phyloP scores from a whole-genome alignment of 805 yeast genomes.

The Maudiozyma pseudohumilis region DNA sequence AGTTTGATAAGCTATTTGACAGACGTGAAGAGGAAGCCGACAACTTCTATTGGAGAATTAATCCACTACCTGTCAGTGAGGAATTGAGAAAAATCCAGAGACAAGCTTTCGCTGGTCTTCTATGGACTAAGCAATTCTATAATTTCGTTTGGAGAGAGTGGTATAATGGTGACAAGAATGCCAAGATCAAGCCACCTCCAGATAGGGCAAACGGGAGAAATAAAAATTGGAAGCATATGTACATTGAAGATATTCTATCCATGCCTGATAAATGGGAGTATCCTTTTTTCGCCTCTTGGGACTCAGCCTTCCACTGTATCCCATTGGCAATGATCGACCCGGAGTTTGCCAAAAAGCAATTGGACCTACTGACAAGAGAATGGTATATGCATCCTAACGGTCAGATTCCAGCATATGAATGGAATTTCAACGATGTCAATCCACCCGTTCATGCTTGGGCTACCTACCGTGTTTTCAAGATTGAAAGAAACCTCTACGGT shows the following conservation, averaged over 20 bases:
- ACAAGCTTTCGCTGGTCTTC: conserved; percentile 86
- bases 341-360: conserved; percentile 79
- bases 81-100: conserved; percentile 77
- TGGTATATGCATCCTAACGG: conserved; percentile 99
- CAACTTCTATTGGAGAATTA: conserved; percentile 79
- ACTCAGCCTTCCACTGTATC: conserved; percentile 88
- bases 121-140: conserved; percentile 91
- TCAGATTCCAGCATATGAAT: conserved; percentile 91
- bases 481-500: conserved; percentile 82
- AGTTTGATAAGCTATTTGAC: conserved; percentile 58
- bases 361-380: conserved; percentile 78
- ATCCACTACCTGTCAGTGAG: conserved; percentile 77
- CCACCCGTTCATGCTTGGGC: conserved; percentile 99
- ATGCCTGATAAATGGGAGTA: conserved; percentile 95
- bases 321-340: conserved; percentile 93
- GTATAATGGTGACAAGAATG: conserved; percentile 75
- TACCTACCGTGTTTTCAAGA: conserved; percentile 75
- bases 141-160: conserved; percentile 79
- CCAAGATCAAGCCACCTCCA: conserved; percentile 64
- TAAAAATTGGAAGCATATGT: conserved; percentile 80
- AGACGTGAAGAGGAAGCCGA: conserved; percentile 82
- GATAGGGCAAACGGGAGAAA: conserved; percentile 81
- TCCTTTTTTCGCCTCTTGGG: conserved; percentile 96
- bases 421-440: conserved; percentile 91
- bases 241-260: conserved; percentile 78